Base-by-base conservation (phyloP, 106 monocot genomes). In the Apostasia ramifera region DNA sequence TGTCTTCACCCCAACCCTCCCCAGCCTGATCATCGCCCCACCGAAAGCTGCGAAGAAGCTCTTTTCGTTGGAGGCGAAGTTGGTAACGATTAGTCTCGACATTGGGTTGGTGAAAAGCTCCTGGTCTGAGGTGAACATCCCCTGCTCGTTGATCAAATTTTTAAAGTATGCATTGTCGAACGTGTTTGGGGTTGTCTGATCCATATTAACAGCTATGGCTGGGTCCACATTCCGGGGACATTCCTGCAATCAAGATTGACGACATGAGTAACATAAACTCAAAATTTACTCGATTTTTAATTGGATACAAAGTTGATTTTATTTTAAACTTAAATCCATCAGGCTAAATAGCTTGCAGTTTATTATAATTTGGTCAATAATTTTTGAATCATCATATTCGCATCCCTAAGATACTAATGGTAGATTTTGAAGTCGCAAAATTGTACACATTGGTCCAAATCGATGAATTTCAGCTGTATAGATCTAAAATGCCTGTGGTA, bases 151-250 rank as follows among this genome's bases (percentile, higher is more conserved):
- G 26, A 73, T 59, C 66, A 82, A 50, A 53, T 74, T 73, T 37
- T 38, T 44, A 48, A 44, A 82, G 37, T 82, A 82, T 4, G 59
- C 78, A 26, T 82, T 82, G 59, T 78, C 82, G 44, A 82, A 82
- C n/a, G 12, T 59, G 4, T 3, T 51, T 7, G 75, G 68, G 0
- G 68, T 68, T 0, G 3, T 40, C 0, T 61, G 61, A 2, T 76
- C 76, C 59, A 76, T 68, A 50, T 26, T 68, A 15, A 75, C n/a
- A 1, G 75, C 75, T 5, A 68, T 61, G 9, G 39, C 26, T 2
- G 77, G 77, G 57, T 70, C 65, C 1, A 77, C 64, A 8, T 61
- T 61, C 37, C 1, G 2, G 26, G 77, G 77, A 26, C 77, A 75
- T 2, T 40, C 45, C 57, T 58, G 57, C 70, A 40, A 26, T 26